Percentiles rank a stretch among this genome's conserved stretches.
phyloP scores from a whole-genome alignment of 768 basidiomycete species.

The Serendipita indica region DNA sequence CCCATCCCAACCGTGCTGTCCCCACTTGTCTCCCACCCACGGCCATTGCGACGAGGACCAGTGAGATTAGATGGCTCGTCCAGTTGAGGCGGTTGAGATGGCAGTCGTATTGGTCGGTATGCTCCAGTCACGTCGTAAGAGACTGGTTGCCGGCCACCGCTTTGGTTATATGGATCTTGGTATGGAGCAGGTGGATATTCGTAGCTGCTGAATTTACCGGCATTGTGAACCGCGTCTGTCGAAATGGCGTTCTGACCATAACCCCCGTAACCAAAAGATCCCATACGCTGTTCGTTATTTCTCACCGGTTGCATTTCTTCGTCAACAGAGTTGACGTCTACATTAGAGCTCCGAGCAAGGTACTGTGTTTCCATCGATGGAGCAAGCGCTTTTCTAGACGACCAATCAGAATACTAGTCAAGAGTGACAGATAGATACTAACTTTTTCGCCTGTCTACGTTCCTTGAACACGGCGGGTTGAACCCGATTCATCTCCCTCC shows the following conservation, averaged over 20 bases:
- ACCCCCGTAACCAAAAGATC: background rate
- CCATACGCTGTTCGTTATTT: background rate
- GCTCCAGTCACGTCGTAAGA: background rate
- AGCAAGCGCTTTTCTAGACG: background rate
- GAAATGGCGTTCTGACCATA: background rate
- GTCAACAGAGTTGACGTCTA: background rate
- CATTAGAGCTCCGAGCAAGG: background rate
- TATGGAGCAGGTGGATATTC: conserved; percentile 1
- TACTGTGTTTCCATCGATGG: background rate
- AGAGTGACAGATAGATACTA: background rate
- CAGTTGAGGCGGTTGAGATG: background rate
- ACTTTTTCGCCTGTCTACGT: conserved; percentile 9
- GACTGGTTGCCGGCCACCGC: background rate
- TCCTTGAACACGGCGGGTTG: conserved; percentile 20
- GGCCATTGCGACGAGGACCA: background rate
- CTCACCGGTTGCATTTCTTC: background rate
- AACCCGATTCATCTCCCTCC: conserved; percentile 41
- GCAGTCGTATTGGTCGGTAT: background rate
- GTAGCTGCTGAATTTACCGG: background rate
- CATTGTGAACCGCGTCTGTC: background rate
- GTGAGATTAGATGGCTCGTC: background rate
- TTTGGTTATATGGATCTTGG: background rate
- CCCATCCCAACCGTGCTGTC: conserved; percentile 6
- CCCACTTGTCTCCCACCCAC: background rate
- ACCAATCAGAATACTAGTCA: background rate